Percentiles rank a stretch among this genome's conserved stretches.
phyloP scores from a whole-genome alignment of 345 rosid genomes.

The Eucalyptus sideroxylon region DNA sequence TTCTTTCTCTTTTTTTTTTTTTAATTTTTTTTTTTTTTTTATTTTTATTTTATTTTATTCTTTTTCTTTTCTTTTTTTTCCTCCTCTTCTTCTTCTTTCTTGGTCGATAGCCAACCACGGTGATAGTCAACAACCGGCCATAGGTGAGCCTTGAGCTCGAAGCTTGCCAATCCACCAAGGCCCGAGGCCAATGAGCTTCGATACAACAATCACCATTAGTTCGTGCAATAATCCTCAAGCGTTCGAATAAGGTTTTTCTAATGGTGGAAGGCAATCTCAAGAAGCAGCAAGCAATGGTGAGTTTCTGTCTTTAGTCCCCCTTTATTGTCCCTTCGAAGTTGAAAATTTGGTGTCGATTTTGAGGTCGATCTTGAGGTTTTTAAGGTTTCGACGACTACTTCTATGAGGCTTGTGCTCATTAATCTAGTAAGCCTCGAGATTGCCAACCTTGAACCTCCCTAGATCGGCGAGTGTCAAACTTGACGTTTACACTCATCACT shows the following conservation, averaged over 20 bases:
- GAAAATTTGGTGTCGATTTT: neutral
- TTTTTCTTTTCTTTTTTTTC: no score
- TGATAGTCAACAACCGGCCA: rapidly evolving
- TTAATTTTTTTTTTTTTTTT: rapidly evolving
- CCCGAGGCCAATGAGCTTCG: rapidly evolving
- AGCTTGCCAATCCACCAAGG: rapidly evolving
- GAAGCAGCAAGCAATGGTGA: neutral
- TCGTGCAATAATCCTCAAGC: neutral
- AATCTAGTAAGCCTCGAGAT: rapidly evolving
- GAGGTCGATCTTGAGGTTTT: neutral
- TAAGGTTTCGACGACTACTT: rapidly evolving
- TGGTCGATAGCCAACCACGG: rapidly evolving
- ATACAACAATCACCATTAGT: no score
- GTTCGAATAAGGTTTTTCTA: rapidly evolving
- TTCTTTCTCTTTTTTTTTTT: no score
- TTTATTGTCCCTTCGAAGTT: neutral
- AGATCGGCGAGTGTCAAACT: rapidly evolving
- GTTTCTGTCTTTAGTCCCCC: neutral
- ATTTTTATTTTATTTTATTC: rapidly evolving
- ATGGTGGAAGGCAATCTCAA: conserved; percentile 6
- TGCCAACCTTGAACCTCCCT: rapidly evolving
- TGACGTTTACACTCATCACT: rapidly evolving
- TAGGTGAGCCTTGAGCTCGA: rapidly evolving
- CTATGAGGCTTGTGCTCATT: rapidly evolving
- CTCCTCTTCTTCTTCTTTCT: no score